These are phyloP conservation scores for Pseudozyma sp. DNA, from an alignment of 1,284 basidiomycete genomes.

Conservation along the genomic window DNA sequence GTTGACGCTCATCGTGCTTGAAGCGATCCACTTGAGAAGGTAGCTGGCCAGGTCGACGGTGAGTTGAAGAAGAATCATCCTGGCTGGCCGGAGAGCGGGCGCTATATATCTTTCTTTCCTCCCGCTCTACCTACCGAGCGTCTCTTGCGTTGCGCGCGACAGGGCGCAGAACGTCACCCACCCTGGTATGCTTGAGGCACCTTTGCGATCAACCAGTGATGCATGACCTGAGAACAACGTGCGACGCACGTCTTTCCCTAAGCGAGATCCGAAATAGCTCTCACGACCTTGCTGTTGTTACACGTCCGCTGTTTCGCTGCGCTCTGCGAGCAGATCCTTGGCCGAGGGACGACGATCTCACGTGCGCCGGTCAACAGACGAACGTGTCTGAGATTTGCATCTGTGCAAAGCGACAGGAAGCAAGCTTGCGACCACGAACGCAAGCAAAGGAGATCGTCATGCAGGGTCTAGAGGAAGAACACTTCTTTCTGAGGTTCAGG, in stretches of 20 bases:
- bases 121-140: no score
- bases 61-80: not conserved
- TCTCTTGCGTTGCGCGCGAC: no score
- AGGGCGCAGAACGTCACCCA: no score
- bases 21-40: not conserved
- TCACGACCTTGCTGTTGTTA: not conserved
- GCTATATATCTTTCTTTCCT: no score
- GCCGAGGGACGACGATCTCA: not conserved
- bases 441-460: not conserved
- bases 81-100: not conserved
- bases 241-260: not conserved
- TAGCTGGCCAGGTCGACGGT: conserved; percentile 3
- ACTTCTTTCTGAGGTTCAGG: not conserved
- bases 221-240: not conserved
- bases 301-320: no score
- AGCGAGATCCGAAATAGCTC: not conserved
- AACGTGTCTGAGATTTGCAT: no score
- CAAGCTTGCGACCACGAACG: no score
- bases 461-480: conserved; percentile 1
- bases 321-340: no score
- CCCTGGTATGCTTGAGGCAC: no score
- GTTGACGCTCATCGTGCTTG: conserved; percentile 16
- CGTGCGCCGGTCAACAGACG: not conserved
- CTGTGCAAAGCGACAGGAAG: no score
- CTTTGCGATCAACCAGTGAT: no score